These are phyloP conservation scores for Phytophthora cryptogea DNA, from an alignment of 352 stramenopile species.

Conservation along the genomic window DNA sequence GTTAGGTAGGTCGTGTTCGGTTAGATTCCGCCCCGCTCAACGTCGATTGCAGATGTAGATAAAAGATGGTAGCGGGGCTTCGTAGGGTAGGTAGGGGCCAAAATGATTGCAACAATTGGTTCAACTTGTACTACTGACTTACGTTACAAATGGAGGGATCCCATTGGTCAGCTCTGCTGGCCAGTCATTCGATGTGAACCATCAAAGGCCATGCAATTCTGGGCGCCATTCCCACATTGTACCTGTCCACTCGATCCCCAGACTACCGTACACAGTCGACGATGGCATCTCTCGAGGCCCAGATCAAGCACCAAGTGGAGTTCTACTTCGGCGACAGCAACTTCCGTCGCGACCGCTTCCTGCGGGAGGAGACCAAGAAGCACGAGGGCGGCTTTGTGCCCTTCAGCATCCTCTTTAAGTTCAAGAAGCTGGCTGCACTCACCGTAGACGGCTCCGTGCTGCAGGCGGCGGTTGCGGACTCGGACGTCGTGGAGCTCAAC, in stretches of 20 bases:
- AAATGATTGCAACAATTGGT: constrained; percentile 3
- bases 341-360: constrained; percentile 91
- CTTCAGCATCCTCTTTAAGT: constrained; percentile 88
- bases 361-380: constrained; percentile 87
- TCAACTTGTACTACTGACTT: constrained; percentile 12
- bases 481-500: constrained; percentile 82
- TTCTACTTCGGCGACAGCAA: constrained; percentile 95
- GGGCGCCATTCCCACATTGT: constrained; percentile 13
- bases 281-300: constrained; percentile 65
- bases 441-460: constrained; percentile 77
- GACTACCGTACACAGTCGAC: not conserved
- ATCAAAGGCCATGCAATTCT: constrained; percentile 11
- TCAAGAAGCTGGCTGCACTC: constrained; percentile 91
- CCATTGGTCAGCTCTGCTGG: constrained; percentile 21
- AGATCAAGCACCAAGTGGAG: constrained; percentile 92
- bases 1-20: not conserved
- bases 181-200: constrained; percentile 31
- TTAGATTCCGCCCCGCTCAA: constrained; percentile 25
- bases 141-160: constrained; percentile 4
- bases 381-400: constrained; percentile 82
- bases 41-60: constrained; percentile 13
- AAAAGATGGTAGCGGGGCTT: constrained; percentile 16
- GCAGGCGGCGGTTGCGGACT: constrained; percentile 68
- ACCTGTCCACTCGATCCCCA: constrained; percentile 8
- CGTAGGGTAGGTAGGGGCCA: constrained; percentile 25